Base-by-base conservation (phyloP, 805 yeast species). In the Sugiyamaella marilandica region DNA sequence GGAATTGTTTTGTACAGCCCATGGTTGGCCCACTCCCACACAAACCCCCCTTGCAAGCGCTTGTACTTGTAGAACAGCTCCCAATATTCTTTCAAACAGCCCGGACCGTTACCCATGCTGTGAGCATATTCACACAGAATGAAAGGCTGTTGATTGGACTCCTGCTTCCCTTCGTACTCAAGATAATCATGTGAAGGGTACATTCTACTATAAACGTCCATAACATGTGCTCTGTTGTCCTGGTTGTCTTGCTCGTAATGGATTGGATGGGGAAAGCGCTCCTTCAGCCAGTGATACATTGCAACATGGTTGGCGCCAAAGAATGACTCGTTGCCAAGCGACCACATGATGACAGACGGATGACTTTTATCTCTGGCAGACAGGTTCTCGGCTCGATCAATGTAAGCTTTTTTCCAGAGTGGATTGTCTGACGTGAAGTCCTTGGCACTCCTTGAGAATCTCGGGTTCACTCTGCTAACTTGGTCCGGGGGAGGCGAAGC, bases 1-100 rank as follows among this genome's bases (percentile, higher is more conserved):
- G 52, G 49, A 18, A 53, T 51, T 33, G 41, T 37, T 19, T 44
- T 56, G 19, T n/a, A 29, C 10, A 70, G 44, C 4, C 74, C 74
- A 55, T 70, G 74, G 53, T 69, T 69, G 10, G 68, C 68, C 74
- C 74, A 70, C 55, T 70, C 74, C 74, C 74, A 70, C 8, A 70
- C 59, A 55, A 68, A 70, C 9, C 74, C 74, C 18, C 74, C 74
- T 52, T 67, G 72, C 8, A 70, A 47, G 14, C 62, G 50, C 1
- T 59, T 61, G 47, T 65, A 52, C 47, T 66, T 62, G 31, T 67
- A 59, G 55, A 70, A 69, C 33, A 63, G 46, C 10, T 70, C 70
- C 56, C 63, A 64, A 47, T 70, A 70, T 45, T 70, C 71, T 46
- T 59, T 56, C 36, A 68, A 36, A 9, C 61, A 62, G 1, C 74